Evolutionary conservation across 1,139 yeast species (phyloP).

Genomic region (Candida albicans): DNA sequence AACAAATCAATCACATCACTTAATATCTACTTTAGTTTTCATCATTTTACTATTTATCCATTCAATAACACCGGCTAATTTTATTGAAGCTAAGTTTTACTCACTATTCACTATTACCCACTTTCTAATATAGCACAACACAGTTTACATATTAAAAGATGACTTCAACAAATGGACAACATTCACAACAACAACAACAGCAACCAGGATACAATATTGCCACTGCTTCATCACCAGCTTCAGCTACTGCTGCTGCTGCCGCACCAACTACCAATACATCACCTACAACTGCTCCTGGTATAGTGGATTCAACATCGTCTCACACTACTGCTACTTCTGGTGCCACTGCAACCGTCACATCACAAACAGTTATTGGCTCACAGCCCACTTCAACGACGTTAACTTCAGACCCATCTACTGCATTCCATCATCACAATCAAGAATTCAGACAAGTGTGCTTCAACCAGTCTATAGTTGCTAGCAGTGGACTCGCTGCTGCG

Average conservation of each 20-base stretch:
- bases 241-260: neutral
- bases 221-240: slow-evolving; percentile 1
- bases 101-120: no score
- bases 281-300: neutral
- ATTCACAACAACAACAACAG: slow-evolving; percentile 6
- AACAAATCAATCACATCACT: no score
- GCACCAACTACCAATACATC: slow-evolving; percentile 3
- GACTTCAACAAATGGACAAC: neutral
- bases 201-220: slow-evolving; percentile 1
- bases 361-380: neutral
- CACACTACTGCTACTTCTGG: no score
- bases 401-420: neutral
- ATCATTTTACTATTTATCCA: no score
- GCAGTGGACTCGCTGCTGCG: no score
- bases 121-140: no score
- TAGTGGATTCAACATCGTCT: no score
- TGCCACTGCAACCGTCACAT: no score
- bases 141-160: no score
- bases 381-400: slow-evolving; percentile 4
- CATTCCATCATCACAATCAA: slow-evolving; percentile 23
- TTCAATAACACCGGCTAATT: no score
- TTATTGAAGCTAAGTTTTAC: no score
- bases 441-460: slow-evolving; percentile 39
- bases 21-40: no score
- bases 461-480: slow-evolving; percentile 15